Conservation (phyloP, 2,329 filamentous ascomycete species). For the Arthrobotrys sinensis region DNA sequence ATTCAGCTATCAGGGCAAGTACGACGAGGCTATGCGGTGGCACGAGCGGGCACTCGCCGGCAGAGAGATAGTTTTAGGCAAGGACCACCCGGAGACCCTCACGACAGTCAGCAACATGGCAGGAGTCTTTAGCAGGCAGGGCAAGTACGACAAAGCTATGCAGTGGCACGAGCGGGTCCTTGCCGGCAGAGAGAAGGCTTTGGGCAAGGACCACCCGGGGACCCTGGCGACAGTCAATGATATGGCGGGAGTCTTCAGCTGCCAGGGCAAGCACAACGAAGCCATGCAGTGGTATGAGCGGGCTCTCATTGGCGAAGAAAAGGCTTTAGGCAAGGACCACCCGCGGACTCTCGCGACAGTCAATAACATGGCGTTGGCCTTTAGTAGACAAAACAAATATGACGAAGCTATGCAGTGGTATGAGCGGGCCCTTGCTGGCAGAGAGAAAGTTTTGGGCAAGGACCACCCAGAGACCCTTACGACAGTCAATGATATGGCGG, state of each 20-base stretch:
- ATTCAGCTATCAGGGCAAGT: too few relatives aligned
- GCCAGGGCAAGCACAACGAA: neutral
- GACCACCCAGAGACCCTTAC: constrained; percentile 3
- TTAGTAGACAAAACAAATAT: too few relatives aligned
- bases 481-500: constrained; percentile 1
- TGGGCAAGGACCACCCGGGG: constrained; percentile 18
- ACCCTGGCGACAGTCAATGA: constrained; percentile 53
- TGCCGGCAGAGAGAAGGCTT: constrained; percentile 27
- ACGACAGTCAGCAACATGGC: constrained; percentile 1
- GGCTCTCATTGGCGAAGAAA: constrained; percentile 16
- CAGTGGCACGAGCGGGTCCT: constrained; percentile 45
- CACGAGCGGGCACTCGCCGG: too few relatives aligned
- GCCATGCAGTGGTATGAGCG: constrained; percentile 36
- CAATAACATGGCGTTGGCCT: neutral
- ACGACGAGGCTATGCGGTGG: too few relatives aligned
- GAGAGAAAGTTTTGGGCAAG: constrained; percentile 14
- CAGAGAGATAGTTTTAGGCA: constrained; percentile 7
- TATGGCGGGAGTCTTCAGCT: constrained; percentile 44
- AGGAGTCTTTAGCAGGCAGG: neutral
- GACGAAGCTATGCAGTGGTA: too few relatives aligned
- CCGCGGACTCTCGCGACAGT: neutral
- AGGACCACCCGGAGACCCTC: constrained; percentile 16
- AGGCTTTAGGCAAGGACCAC: neutral
- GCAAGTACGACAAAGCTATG: constrained; percentile 36
- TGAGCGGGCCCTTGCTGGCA: too few relatives aligned